Evolutionary conservation across 257 asterid genomes (phyloP).

Genomic region (Eustoma russellianum): DNA sequence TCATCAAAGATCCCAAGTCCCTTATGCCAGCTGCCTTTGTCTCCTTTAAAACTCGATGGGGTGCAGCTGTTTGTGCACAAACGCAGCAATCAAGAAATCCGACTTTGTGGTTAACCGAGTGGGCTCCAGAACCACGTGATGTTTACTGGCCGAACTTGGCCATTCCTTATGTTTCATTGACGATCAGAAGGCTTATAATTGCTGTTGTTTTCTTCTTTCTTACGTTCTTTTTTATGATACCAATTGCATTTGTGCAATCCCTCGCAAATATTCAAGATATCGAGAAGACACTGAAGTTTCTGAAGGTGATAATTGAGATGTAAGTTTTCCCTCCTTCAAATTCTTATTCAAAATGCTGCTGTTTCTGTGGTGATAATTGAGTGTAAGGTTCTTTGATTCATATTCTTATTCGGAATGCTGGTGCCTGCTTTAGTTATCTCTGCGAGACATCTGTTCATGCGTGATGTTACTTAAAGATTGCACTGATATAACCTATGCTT

Average conservation of each 20-base stretch:
- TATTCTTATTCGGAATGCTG: neutral
- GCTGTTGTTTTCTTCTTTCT: constrained; percentile 83
- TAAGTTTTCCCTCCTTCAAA: constrained; percentile 28
- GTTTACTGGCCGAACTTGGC: constrained; percentile 83
- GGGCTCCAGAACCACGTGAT: constrained; percentile 98
- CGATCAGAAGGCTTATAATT: constrained; percentile 64
- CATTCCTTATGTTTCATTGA: constrained; percentile 75
- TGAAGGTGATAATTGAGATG: constrained; percentile 61
- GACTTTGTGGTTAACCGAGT: constrained; percentile 88
- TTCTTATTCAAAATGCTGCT: neutral
- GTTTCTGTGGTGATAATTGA: too few relatives aligned
- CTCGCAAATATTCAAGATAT: constrained; percentile 77
- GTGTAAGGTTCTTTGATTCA: too few relatives aligned
- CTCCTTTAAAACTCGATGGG: constrained; percentile 86
- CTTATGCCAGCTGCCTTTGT: constrained; percentile 90
- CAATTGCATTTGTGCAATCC: constrained; percentile 79
- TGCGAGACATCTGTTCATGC: too few relatives aligned
- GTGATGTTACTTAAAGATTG: too few relatives aligned
- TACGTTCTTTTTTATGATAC: constrained; percentile 87
- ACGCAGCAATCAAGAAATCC: constrained; percentile 89
- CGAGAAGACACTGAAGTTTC: constrained; percentile 42
- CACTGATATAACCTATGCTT: too few relatives aligned
- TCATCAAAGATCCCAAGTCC: constrained; percentile 52
- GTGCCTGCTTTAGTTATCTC: too few relatives aligned
- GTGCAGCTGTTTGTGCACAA: constrained; percentile 95